Evolutionary conservation across 2,329 filamentous ascomycete genomes (phyloP).

Genomic region (Cordyceps farinosa): DNA sequence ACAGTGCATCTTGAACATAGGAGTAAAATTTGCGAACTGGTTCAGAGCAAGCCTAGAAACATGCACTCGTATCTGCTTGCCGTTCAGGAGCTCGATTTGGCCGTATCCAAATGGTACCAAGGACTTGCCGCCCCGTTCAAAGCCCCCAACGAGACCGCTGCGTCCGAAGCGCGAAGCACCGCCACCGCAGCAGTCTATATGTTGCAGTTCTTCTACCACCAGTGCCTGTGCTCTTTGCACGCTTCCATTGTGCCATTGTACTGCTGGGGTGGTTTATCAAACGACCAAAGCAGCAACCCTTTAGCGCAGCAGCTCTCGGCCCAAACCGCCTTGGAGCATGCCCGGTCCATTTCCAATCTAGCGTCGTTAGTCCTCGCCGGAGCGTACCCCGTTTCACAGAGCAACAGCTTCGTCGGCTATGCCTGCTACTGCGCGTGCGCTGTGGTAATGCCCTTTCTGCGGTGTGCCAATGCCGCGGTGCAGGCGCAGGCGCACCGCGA

Average conservation of each 20-base stretch:
- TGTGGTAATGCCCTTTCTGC: too few relatives aligned
- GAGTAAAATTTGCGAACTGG: neutral
- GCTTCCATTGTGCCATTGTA: slow-evolving; percentile 25
- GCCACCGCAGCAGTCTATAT: neutral
- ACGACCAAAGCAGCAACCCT: slow-evolving; percentile 4
- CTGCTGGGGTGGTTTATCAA: slow-evolving; percentile 19
- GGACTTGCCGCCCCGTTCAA: neutral
- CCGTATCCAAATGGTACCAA: neutral
- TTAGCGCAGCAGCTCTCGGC: slow-evolving; percentile 23
- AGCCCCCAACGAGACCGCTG: neutral
- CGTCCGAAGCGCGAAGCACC: neutral
- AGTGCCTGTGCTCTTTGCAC: slow-evolving; percentile 23
- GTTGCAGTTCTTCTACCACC: slow-evolving; percentile 20
- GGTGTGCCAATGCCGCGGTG: too few relatives aligned
- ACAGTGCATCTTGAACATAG: neutral
- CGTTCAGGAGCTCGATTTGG: neutral
- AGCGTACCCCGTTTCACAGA: too few relatives aligned
- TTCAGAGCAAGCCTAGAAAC: neutral
- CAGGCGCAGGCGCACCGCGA: too few relatives aligned
- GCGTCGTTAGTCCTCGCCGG: too few relatives aligned
- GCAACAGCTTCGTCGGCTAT: too few relatives aligned
- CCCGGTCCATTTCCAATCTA: neutral
- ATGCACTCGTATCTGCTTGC: neutral
- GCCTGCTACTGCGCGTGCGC: too few relatives aligned
- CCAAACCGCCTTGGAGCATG: slow-evolving; percentile 24